Conservation (phyloP, 176 grass and related monocot species). For the Cenchrus fungigraminus region DNA sequence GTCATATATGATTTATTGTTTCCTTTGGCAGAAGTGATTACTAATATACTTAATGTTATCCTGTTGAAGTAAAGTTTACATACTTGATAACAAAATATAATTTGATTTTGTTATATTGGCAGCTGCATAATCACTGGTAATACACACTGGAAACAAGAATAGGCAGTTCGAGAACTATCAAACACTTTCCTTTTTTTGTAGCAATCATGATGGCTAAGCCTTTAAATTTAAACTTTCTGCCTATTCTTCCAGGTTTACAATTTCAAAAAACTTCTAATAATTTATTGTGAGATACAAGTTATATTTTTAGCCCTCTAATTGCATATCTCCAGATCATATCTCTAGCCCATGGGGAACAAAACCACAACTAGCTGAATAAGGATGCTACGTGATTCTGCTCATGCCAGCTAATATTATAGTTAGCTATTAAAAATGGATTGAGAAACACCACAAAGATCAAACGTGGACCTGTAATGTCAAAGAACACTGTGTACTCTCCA, state of each 20-base stretch:
- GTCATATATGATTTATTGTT: not conserved
- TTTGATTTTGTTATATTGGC: not conserved
- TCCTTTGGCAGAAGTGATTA: not conserved
- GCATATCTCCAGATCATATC: not conserved
- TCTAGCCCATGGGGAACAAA: slow-evolving; percentile 7
- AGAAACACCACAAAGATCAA: slow-evolving; percentile 5
- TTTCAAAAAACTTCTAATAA: not conserved
- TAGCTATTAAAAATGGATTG: slow-evolving; percentile 32
- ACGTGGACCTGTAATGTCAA: slow-evolving; percentile 28
- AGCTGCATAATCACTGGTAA: not conserved
- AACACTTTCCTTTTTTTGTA: slow-evolving; percentile 1
- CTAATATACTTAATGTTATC: not conserved
- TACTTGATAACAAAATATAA: not conserved
- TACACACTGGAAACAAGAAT: not conserved
- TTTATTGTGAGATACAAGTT: not conserved
- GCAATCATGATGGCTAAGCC: not conserved
- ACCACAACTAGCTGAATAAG: slow-evolving; percentile 1
- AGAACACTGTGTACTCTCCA: slow-evolving; percentile 34
- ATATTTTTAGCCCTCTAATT: slow-evolving; percentile 1
- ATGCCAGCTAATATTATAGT: not conserved
- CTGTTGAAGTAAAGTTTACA: not conserved
- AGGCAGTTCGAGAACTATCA: not conserved
- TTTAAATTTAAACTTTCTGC: slow-evolving; percentile 1
- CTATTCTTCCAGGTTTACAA: not conserved
- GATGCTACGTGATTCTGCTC: slow-evolving; percentile 20